Percentiles rank a stretch among this genome's conserved stretches.
Conservation (phyloP, 768 basidiomycete species). For the Cystofilobasidium capitatum region DNA sequence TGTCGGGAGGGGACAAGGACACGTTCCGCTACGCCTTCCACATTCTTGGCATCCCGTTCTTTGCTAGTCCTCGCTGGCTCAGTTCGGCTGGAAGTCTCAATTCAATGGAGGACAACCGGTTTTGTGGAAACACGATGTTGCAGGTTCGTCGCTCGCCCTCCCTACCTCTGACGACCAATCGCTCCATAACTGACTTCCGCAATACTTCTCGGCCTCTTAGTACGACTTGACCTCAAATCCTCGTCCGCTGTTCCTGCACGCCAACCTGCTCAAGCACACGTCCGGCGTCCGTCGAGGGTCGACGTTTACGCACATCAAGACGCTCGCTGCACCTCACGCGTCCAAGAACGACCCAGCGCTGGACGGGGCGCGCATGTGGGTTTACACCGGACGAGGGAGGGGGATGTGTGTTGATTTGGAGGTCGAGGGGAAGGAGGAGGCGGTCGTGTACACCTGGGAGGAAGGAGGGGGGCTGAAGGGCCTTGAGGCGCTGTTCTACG, state of each 20-base stretch:
- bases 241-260: constrained; percentile 30
- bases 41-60: constrained; percentile 37
- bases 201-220: background rate
- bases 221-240: constrained; percentile 16
- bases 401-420: constrained; percentile 27
- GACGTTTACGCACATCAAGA: constrained; percentile 30
- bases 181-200: background rate
- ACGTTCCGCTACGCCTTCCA: constrained; percentile 42
- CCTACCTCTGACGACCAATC: constrained; percentile 12
- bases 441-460: constrained; percentile 1
- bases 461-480: constrained; percentile 6
- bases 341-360: constrained; percentile 11
- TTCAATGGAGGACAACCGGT: constrained; percentile 32
- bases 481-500: constrained; percentile 28
- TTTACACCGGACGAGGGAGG: constrained; percentile 17
- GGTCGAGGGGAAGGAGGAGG: constrained; percentile 18
- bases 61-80: constrained; percentile 39
- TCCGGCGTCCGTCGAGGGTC: constrained; percentile 25
- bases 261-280: constrained; percentile 42
- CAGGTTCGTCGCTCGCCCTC: constrained; percentile 4
- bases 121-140: constrained; percentile 39
- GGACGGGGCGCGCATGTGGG: constrained; percentile 30
- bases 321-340: background rate
- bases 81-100: constrained; percentile 35
- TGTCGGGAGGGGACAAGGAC: constrained; percentile 39